Conservation (phyloP, 306 rosid genomes). For the Cicer chorassanicum region DNA sequence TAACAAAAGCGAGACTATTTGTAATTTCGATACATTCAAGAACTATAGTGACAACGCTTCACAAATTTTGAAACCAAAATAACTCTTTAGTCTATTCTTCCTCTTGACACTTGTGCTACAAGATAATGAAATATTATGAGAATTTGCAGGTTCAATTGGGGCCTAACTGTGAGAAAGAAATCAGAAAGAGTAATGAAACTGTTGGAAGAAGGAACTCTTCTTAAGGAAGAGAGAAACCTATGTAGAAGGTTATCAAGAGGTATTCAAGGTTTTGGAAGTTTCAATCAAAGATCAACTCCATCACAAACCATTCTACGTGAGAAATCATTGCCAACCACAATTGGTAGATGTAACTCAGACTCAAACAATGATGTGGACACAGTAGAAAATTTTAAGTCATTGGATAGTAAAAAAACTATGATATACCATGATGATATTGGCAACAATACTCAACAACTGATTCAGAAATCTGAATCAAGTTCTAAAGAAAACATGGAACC, state of each 20-base stretch:
- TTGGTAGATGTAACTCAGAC: conserved; percentile 57
- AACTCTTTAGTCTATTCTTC: background rate
- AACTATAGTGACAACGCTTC: too few species aligned
- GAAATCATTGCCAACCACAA: conserved; percentile 51
- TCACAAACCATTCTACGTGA: conserved; percentile 56
- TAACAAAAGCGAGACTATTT: too few species aligned
- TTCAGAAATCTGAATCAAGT: conserved; percentile 51
- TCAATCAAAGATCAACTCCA: conserved; percentile 58
- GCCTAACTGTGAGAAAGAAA: conserved; percentile 78
- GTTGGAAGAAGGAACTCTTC: conserved; percentile 64
- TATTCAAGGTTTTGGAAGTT: conserved; percentile 93
- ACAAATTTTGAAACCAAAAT: too few species aligned
- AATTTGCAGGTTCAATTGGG: conserved; percentile 89
- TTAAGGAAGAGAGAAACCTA: conserved; percentile 77
- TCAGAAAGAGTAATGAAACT: conserved; percentile 70
- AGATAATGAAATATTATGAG: conserved; percentile 11
- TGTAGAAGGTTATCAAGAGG: conserved; percentile 82
- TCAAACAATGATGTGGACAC: conserved; percentile 39
- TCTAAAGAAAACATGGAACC: conserved; percentile 71
- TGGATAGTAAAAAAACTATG: conserved; percentile 25
- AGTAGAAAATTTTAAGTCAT: conserved; percentile 16
- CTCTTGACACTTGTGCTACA: background rate
- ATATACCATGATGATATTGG: conserved; percentile 36
- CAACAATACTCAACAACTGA: conserved; percentile 30
- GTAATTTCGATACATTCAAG: too few species aligned